These are phyloP conservation scores for Lithohypha guttulata DNA, from an alignment of 2,329 filamentous ascomycete species.

Conservation along the genomic window DNA sequence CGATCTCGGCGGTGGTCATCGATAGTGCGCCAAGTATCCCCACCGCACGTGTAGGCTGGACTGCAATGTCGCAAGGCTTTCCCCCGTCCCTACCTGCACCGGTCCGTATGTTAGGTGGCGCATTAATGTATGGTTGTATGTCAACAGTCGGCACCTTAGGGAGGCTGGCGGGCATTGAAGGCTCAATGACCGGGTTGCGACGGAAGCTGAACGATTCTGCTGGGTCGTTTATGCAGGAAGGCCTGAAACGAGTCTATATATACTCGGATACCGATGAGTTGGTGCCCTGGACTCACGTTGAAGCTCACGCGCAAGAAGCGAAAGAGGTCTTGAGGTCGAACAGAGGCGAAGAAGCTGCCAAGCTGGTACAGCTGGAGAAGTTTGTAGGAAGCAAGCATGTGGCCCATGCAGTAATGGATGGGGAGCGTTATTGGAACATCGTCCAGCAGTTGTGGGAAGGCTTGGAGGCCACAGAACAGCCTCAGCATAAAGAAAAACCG, in stretches of 20 bases:
- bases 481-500: too few relatives aligned
- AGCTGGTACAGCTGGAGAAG: conserved; percentile 33
- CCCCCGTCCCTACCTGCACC: conserved; percentile 11
- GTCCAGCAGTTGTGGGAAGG: too few relatives aligned
- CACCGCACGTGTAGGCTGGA: conserved; percentile 1
- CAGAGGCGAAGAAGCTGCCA: not conserved
- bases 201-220: conserved; percentile 26
- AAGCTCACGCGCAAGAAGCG: conserved; percentile 39
- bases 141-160: not conserved
- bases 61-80: conserved; percentile 13
- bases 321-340: conserved; percentile 27
- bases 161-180: not conserved
- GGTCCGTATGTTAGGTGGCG: conserved; percentile 8
- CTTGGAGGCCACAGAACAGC: too few relatives aligned
- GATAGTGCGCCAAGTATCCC: conserved; percentile 26
- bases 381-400: conserved; percentile 44
- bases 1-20: conserved; percentile 41
- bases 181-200: conserved; percentile 23
- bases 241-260: conserved; percentile 40
- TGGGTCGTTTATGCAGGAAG: conserved; percentile 32
- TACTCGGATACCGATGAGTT: conserved; percentile 42
- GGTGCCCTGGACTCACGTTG: conserved; percentile 39
- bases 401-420: conserved; percentile 39
- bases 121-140: conserved; percentile 5
- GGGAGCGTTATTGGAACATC: conserved; percentile 41